Conservation (phyloP, 805 yeast species). For the Schizosaccharomyces osmophilus region DNA sequence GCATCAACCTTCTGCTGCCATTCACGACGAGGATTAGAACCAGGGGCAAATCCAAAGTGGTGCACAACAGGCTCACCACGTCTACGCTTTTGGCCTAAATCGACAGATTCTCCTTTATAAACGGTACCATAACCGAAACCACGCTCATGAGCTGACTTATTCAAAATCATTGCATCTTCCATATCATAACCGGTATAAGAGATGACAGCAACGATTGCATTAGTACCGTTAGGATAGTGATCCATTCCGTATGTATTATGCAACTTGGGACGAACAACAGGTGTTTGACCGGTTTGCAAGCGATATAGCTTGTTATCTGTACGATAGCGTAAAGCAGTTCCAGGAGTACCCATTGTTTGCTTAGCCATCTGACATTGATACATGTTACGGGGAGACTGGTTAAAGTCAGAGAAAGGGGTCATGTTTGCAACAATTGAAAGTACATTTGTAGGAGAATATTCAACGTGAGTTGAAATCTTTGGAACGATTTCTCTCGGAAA, state of each 20-base stretch:
- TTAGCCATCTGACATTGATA: conserved; percentile 99
- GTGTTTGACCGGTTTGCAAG: conserved; percentile 87
- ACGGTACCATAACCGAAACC: conserved; percentile 96
- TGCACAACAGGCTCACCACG: conserved; percentile 87
- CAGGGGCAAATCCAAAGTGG: conserved; percentile 83
- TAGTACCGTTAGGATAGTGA: conserved; percentile 92
- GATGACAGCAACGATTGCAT: conserved; percentile 95
- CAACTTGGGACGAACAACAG: conserved; percentile 77
- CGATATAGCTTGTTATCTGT: conserved; percentile 86
- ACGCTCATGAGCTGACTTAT: conserved; percentile 90
- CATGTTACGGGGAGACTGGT: conserved; percentile 98
- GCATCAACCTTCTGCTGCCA: conserved; percentile 76
- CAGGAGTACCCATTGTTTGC: conserved; percentile 99
- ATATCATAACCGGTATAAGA: conserved; percentile 98
- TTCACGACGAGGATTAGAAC: conserved; percentile 58
- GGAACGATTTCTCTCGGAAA: conserved; percentile 72
- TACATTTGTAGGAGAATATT: conserved; percentile 81
- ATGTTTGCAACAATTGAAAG: conserved; percentile 83
- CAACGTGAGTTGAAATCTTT: conserved; percentile 74
- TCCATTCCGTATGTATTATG: conserved; percentile 96
- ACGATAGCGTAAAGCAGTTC: conserved; percentile 77
- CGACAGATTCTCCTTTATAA: conserved; percentile 81
- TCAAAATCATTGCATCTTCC: conserved; percentile 98
- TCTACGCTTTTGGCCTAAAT: conserved; percentile 48
- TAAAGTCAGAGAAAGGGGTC: conserved; percentile 95